Evolutionary conservation across 2,329 filamentous ascomycete species (phyloP), one percentile per base, ranked within the genome.

Genomic region (Alternaria tenuissima): DNA sequence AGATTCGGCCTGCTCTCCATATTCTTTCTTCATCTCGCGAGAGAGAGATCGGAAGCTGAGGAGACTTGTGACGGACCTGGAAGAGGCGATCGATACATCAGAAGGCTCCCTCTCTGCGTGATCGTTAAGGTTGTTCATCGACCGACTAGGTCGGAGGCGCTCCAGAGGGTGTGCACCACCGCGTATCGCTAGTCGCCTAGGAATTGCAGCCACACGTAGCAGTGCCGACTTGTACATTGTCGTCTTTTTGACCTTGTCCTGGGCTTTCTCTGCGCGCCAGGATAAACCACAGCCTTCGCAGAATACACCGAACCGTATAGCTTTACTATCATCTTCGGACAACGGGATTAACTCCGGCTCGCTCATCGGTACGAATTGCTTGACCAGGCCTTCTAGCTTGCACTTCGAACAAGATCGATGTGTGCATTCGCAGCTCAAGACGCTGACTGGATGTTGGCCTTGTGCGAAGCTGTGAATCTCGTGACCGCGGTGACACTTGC

Each of bases 381-480:
- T 69, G 12, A 75, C 58, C 14, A 57, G 48, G 3, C 68, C 70
- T 16, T 63, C 52, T 28, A 70, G 49, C 7, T 52, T 61, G 57
- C 73, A 76, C 12, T 57, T 64, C 12, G 55, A 54, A 55, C 73
- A 76, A 7, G 66, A 65, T 14, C 65, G 63, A 57, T 76, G 73
- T 6, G 60, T 62, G 51, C 73, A 76, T 12, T 51, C 22, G 49
- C 73, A 76, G 26, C 41, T 53, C n/a, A 74, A 43, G 22, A 53
- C 42, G 26, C 63, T 65, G 49, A 71, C 61, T 3, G 68, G 62
- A 52, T 74, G 71, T 8, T 49, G 44, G 38, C 57, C 56, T 9
- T 61, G 14, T 14, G 38, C 22, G 18, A 55, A 59, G 49, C 36
- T 57, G 51, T 57, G 59, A 22, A 64, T 43, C 5, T 59, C 52